Conservation (phyloP, 192 early-diverging fungal genomes). For the Backusella psychrophila region DNA sequence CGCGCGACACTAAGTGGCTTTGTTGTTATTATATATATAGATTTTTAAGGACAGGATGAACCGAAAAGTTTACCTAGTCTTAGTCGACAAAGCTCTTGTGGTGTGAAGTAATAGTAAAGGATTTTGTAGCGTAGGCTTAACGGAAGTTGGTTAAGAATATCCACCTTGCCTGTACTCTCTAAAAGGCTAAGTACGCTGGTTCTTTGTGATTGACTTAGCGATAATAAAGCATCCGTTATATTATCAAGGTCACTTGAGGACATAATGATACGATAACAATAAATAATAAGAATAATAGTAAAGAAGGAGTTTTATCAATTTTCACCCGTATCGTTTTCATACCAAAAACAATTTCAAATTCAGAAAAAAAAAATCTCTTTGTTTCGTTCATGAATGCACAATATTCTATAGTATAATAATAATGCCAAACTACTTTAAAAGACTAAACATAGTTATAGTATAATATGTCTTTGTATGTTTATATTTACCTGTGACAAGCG, state of each 20-base stretch:
- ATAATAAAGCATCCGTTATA: not conserved
- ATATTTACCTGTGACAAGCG: too few relatives aligned
- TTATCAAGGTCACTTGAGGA: not conserved
- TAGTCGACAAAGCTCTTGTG: constrained; percentile 9
- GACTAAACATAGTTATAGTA: too few relatives aligned
- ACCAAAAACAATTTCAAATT: too few relatives aligned
- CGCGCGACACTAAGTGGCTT: constrained; percentile 8
- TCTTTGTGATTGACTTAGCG: not conserved
- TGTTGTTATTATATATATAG: not conserved
- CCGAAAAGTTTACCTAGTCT: constrained; percentile 8
- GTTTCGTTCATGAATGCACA: too few relatives aligned
- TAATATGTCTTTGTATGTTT: too few relatives aligned
- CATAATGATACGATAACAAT: not conserved
- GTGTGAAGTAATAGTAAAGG: constrained; percentile 1
- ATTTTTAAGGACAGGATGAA: not conserved
- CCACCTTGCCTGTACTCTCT: not conserved
- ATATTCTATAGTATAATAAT: too few relatives aligned
- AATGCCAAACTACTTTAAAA: too few relatives aligned
- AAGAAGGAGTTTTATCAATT: not conserved
- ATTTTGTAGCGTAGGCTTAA: not conserved
- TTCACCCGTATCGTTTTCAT: too few relatives aligned
- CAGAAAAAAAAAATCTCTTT: too few relatives aligned
- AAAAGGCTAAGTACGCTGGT: not conserved
- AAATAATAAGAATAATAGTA: too few relatives aligned
- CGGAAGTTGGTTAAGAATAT: not conserved